Evolutionary conservation across 2,329 filamentous ascomycete species (phyloP).

Genomic region (Tothia fuscella): DNA sequence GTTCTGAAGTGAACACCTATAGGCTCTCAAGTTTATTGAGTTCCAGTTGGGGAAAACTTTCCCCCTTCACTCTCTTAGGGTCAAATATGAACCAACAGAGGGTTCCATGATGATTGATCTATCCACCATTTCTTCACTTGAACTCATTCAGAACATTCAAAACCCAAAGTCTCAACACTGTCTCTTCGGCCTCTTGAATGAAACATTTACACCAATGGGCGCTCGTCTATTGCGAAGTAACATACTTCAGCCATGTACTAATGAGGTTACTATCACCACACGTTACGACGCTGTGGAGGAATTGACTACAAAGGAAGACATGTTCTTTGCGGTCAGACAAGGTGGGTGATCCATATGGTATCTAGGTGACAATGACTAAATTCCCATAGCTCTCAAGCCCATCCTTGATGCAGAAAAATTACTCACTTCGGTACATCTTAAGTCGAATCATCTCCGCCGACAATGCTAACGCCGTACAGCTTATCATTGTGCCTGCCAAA

Average conservation of each 20-base stretch:
- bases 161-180: conserved; percentile 68
- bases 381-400: conserved; percentile 49
- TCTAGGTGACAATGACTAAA: conserved; percentile 11
- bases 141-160: conserved; percentile 79
- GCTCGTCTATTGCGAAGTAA: conserved; percentile 70
- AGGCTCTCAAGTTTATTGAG: conserved; percentile 76
- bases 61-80: conserved; percentile 65
- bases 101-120: conserved; percentile 94
- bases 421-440: conserved; percentile 52
- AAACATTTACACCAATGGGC: conserved; percentile 82
- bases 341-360: conserved; percentile 31
- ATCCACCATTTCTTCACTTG: conserved; percentile 73
- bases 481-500: conserved; percentile 63
- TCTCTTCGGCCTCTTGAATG: conserved; percentile 73
- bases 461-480: conserved; percentile 30
- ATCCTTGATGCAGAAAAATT: conserved; percentile 72
- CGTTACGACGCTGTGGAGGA: conserved; percentile 79
- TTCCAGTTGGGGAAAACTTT: conserved; percentile 57
- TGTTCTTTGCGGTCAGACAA: conserved; percentile 66
- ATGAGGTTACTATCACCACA: conserved; percentile 51
- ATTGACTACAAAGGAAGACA: conserved; percentile 66
- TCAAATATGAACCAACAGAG: conserved; percentile 78
- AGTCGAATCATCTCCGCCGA: background rate
- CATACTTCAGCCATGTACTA: conserved; percentile 78
- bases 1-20: conserved; percentile 14